Conservation (phyloP, 2,329 filamentous ascomycete genomes). For the Teratosphaeria pseudoeucalypti region DNA sequence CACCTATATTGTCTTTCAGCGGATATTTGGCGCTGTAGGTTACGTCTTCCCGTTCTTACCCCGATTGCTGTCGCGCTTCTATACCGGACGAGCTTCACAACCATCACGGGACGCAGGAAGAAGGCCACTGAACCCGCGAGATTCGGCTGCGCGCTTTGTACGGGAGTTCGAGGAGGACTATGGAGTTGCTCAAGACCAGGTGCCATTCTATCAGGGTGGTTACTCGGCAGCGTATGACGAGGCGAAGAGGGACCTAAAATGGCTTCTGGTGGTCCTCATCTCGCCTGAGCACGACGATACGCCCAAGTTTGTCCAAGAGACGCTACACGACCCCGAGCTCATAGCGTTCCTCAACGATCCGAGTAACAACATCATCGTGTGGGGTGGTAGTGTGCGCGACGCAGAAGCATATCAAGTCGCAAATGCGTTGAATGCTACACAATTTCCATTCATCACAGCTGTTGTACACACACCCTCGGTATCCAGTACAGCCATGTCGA, state of each 20-base stretch:
- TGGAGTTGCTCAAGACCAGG: conserved; percentile 46
- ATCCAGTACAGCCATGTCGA: conserved; percentile 79
- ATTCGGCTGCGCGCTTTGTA: conserved; percentile 79
- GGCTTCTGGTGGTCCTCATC: conserved; percentile 75
- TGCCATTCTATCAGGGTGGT: conserved; percentile 78
- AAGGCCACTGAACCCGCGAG: conserved; percentile 68
- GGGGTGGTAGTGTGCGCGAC: conserved; percentile 88
- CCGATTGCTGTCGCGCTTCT: conserved; percentile 42
- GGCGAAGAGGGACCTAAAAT: conserved; percentile 84
- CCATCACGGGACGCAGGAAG: conserved; percentile 53
- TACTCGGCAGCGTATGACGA: conserved; percentile 86
- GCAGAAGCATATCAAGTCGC: conserved; percentile 90
- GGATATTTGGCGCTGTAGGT: conserved; percentile 60
- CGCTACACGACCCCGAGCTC: conserved; percentile 66
- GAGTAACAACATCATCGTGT: conserved; percentile 70
- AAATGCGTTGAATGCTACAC: conserved; percentile 76
- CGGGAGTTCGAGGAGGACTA: conserved; percentile 95
- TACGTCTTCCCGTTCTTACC: conserved; percentile 76
- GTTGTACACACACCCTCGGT: conserved; percentile 81
- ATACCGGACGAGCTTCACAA: conserved; percentile 45
- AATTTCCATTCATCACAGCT: conserved; percentile 80
- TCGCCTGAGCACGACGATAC: conserved; percentile 95
- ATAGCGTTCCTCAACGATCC: conserved; percentile 63
- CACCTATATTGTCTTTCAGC: conserved; percentile 60
- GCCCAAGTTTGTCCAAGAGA: conserved; percentile 67